Percentiles rank a stretch among this genome's conserved stretches.
Evolutionary conservation across 805 yeast genomes (phyloP).

Genomic region (Wickerhamomyces bovis): DNA sequence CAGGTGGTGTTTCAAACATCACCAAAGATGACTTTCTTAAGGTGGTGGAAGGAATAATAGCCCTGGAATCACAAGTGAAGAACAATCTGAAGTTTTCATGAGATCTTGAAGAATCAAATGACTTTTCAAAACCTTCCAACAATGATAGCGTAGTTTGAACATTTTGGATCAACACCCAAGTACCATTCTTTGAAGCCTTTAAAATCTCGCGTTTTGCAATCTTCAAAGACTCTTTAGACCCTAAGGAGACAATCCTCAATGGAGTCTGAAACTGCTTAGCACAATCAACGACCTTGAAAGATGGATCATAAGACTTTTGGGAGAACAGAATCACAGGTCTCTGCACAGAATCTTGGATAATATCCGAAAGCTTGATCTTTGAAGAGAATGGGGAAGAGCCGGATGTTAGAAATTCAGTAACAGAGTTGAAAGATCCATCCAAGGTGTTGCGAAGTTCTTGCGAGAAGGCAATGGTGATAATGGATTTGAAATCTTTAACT

Average conservation of each 20-base stretch:
- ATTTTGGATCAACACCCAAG: conserved; percentile 78
- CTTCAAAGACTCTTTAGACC: conserved; percentile 59
- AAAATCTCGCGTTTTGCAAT: conserved; percentile 51
- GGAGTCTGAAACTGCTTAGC: conserved; percentile 29
- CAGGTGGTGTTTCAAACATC: conserved; percentile 57
- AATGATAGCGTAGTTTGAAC: conserved; percentile 66
- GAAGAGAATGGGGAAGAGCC: conserved; percentile 28
- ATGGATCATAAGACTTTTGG: conserved; percentile 62
- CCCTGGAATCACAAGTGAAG: conserved; percentile 53
- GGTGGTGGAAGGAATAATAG: conserved; percentile 48
- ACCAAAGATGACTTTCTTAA: conserved; percentile 49
- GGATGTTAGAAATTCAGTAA: conserved; percentile 22
- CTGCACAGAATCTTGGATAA: conserved; percentile 16
- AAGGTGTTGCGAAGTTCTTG: not conserved
- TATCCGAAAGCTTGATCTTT: conserved; percentile 26
- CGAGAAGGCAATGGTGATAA: not conserved
- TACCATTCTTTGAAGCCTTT: conserved; percentile 40
- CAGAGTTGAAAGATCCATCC: conserved; percentile 3
- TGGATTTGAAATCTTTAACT: not conserved
- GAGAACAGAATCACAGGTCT: conserved; percentile 49
- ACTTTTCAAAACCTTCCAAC: conserved; percentile 49
- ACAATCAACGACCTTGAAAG: conserved; percentile 41
- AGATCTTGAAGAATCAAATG: conserved; percentile 28
- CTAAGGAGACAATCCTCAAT: conserved; percentile 56
- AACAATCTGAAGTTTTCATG: conserved; percentile 46